Base-by-base conservation (phyloP, 1,284 basidiomycete species). In the Malassezia sympodialis region DNA sequence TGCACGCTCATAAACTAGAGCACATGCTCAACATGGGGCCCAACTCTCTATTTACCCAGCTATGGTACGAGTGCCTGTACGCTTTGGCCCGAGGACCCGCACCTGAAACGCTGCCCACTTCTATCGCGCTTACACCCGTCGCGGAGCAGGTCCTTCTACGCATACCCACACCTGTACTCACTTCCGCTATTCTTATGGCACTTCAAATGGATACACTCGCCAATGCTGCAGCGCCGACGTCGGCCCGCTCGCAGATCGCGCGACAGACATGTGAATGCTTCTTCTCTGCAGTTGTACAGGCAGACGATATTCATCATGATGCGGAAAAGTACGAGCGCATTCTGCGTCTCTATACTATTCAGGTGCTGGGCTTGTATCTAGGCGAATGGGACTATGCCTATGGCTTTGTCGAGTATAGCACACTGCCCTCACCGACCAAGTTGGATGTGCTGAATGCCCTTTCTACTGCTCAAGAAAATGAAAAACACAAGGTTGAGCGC, bases 301-400 rank as follows among this genome's bases (percentile, higher is more conserved):
- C 60, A 17, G 59, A 63, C 8, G 52, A 51, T 6, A n/a, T 7
- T 2, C 14, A 26, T 7, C 24, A 19, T 3, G 24, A 37, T 23
- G 4, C 17, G 0, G 54, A 56, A 6, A 59, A 63, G 7, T 69
- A 69, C 48, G 56, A 63, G 24, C 61, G 60, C 43, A 58, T 67
- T 23, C 51, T 69, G 2, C 63, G 55, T 0, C 53, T 69, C 7
- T 69, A 69, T 49, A 53, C 63, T 26, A 32, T 69, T 15, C 63
- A 69, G 24, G 58, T 69, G 11, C 54, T 69, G 1, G 67, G 61
- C 11, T 44, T 57, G 17, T 55, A 62, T 8, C 42, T 59, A 7
- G 60, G 51, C 42, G 65, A 69, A n/a, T 69, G 67, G 67, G 61
- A 67, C 30, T 66, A 67, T 26, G 67, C 67, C 2, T 55, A 57